Base-by-base conservation (phyloP, 495 filamentous ascomycete genomes). In the Penicillium macrosclerotiorum region DNA sequence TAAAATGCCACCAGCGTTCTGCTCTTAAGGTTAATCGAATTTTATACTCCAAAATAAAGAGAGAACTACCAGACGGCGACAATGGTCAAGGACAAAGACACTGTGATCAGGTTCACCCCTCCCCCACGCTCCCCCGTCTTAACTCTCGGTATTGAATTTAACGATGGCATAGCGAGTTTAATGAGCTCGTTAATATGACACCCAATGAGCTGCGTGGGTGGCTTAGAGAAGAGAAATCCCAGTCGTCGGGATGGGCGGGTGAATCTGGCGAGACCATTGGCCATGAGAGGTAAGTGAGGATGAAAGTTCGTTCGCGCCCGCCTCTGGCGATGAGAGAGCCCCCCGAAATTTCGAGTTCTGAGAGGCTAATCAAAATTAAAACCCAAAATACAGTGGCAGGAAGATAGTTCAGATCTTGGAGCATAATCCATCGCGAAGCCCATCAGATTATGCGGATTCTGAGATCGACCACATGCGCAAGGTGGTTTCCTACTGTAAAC, bases 141-240 rank as follows among this genome's bases (percentile, higher is more conserved):
- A 49, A 3, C n/a, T 32, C 26, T 16, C 1, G 18, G 23, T 23
- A 31, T 8, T 20, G 50, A 64, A 49, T 31, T 55, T 53, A 39
- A 45, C 52, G 45, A 52, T 62, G 31, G 65, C 39, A 58, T 55
- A 83, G 79, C 34, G 81, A 86, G 61, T 87, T 85, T 67, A 85
- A 85, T 51, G 71, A 78, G 22, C 69, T 85, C 37, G 81, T 86
- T 27, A 86, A 88, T 59, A 87, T 88, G 83, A 69, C 71, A 6
- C 62, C 80, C 0, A 52, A 63, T 4, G 83, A 85, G 48, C 70
- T 87, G 24, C 65, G 81, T 42, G 68, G 72, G 16, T 87, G 83
- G 83, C 71, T 88, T 2, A 66, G 75, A 40, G 60, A 73, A 26
- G 73, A 76, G 12, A 60, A 74, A 14, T 84, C 81, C 3, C 64